Conservation (phyloP, 306 rosid genomes). For the Quercus gilva region DNA sequence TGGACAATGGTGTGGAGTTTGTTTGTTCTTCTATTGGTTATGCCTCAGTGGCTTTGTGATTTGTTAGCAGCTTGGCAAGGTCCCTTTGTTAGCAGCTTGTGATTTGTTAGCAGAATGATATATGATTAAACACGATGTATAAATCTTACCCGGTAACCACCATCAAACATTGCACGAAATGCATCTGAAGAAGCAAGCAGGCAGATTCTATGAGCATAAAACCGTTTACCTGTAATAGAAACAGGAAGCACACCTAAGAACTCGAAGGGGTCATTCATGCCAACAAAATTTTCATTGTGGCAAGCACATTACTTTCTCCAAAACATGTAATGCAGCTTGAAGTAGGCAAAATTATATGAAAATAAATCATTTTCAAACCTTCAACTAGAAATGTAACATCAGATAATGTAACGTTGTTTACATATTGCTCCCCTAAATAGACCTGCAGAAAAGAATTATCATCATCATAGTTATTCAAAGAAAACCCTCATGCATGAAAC, state of each 20-base stretch:
- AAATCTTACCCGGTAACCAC: constrained; percentile 87
- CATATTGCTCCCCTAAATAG: constrained; percentile 88
- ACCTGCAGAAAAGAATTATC: constrained; percentile 62
- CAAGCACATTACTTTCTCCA: background rate
- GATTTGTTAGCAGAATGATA: background rate
- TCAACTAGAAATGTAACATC: constrained; percentile 95
- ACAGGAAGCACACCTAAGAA: constrained; percentile 11
- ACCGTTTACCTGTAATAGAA: constrained; percentile 74
- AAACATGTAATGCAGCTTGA: background rate
- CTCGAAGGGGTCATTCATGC: background rate
- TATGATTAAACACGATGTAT: background rate
- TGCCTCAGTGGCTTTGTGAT: too few relatives aligned
- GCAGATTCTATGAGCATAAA: constrained; percentile 95
- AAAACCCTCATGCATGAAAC: background rate
- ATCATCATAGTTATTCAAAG: constrained; percentile 10
- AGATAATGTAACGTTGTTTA: constrained; percentile 75
- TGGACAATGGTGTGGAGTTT: too few relatives aligned
- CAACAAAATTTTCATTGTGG: background rate
- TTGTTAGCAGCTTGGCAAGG: too few relatives aligned
- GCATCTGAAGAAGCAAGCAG: constrained; percentile 97
- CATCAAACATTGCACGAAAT: constrained; percentile 99
- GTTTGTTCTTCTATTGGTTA: too few relatives aligned
- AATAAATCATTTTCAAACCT: constrained; percentile 48
- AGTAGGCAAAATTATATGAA: constrained; percentile 14
- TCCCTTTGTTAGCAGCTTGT: too few relatives aligned